These are phyloP conservation scores for Suhomyces yuchorum DNA, from an alignment of 1,139 yeast genomes.

Conservation along the genomic window DNA sequence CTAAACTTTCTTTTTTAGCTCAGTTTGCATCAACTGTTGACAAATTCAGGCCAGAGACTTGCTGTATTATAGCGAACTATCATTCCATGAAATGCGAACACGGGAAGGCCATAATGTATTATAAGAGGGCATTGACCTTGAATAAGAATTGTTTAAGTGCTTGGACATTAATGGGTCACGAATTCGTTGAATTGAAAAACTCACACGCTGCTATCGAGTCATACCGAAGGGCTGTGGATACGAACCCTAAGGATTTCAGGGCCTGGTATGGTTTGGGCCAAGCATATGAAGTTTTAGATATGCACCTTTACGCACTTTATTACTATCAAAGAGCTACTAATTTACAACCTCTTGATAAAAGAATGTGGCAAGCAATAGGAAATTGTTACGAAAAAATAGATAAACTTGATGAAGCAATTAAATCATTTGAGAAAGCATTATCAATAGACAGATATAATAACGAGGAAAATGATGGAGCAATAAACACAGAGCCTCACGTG, in stretches of 20 bases:
- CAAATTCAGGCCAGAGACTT: conserved; percentile 89
- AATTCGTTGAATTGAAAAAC: conserved; percentile 92
- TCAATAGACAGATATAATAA: conserved; percentile 43
- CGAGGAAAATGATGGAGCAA: conserved; percentile 19
- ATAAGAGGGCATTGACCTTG: conserved; percentile 82
- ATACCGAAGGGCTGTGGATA: conserved; percentile 89
- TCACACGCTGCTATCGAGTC: conserved; percentile 98
- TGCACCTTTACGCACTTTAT: conserved; percentile 90
- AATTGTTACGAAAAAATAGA: conserved; percentile 83
- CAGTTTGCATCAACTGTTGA: conserved; percentile 84
- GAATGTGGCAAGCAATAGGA: conserved; percentile 98
- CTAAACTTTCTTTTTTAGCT: conserved; percentile 84
- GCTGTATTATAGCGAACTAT: conserved; percentile 92
- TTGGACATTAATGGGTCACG: conserved; percentile 99
- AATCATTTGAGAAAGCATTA: conserved; percentile 58
- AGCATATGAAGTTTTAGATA: conserved; percentile 94
- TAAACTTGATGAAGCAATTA: conserved; percentile 65
- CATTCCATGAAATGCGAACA: conserved; percentile 92
- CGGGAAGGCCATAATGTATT: conserved; percentile 91
- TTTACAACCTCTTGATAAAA: conserved; percentile 81
- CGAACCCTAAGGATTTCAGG: conserved; percentile 84
- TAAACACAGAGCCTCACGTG: conserved; percentile 48
- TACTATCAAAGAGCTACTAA: conserved; percentile 92
- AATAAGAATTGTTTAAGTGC: conserved; percentile 85
- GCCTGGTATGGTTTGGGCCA: conserved; percentile 99